Evolutionary conservation across 768 basidiomycete species (phyloP), one percentile per base, ranked within the genome.

Genomic region (Pulveroboletus sp.): DNA sequence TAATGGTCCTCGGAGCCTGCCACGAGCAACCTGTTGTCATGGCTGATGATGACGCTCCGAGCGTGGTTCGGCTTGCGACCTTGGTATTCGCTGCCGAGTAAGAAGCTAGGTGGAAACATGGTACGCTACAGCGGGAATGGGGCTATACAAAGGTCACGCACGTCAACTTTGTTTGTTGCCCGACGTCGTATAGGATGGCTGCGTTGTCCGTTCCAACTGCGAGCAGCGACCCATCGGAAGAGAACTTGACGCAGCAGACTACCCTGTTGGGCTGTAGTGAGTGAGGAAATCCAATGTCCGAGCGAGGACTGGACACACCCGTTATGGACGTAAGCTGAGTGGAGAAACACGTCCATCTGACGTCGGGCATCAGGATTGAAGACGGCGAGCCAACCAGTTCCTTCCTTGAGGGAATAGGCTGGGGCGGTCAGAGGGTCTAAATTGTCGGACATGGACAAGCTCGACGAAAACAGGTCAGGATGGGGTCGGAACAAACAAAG

Each of bases 281-380:
- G 51, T 37, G 35, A n/a, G 13, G 27, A 29, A 10, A 51, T 55
- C 35, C 48, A 33, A 46, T 43, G 52, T 27, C 5, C 5, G 40
- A 37, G n/a, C 47, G 32, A 21, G 25, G n/a, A 52, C 27, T 7
- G 32, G 12, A 70, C 78, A 33, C 60, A 92, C 90, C 86, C 89
- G 59, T 89, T 87, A 61, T 94, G 93, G 66, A 80, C 78, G 38
- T 93, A 72, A 29, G 82, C 86, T 63, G 91, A 87, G 38, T 85
- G 77, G 44, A 78, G 60, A n/a, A 67, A 66, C 27, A 80, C 75
- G 51, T 81, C 79, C 57, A 81, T 69, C 58, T 73, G 70, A 57
- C 77, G 74, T 11, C 52, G 64, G 16, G 70, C 72, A 43, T 74
- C 72, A 42, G 75, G 72, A 59, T 77, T 79, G 69, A 79, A 80